These are phyloP conservation scores for Fusarium verticillioides DNA, from an alignment of 2,329 filamentous ascomycete species.

Conservation along the genomic window DNA sequence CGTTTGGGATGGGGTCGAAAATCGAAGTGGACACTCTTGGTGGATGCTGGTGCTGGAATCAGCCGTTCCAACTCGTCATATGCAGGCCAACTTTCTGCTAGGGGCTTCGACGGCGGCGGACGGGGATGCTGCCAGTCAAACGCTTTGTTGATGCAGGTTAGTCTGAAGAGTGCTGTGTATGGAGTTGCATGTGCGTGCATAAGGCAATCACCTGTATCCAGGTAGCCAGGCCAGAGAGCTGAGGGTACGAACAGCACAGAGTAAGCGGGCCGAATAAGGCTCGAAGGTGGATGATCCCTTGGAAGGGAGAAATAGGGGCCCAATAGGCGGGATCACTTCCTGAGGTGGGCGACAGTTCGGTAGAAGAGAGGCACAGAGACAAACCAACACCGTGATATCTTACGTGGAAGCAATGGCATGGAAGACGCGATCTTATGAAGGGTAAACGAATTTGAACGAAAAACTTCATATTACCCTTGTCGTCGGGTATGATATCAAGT, in stretches of 20 bases:
- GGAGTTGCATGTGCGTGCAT: constrained; percentile 15
- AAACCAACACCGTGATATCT: neutral
- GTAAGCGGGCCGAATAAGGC: constrained; percentile 28
- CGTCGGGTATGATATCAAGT: neutral
- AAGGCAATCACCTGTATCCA: constrained; percentile 23
- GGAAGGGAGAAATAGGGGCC: constrained; percentile 27
- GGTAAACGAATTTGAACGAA: neutral
- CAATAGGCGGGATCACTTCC: constrained; percentile 10
- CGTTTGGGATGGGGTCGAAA: constrained; percentile 32
- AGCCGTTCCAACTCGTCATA: constrained; percentile 25
- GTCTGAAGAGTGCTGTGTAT: constrained; percentile 9
- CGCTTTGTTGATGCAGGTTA: constrained; percentile 25
- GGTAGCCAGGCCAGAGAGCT: constrained; percentile 13
- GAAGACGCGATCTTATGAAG: constrained; percentile 16
- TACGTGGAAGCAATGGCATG: constrained; percentile 2
- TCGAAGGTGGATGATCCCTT: constrained; percentile 24
- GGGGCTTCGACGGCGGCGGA: constrained; percentile 22
- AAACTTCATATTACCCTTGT: neutral
- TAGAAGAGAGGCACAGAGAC: neutral
- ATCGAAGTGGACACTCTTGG: constrained; percentile 29
- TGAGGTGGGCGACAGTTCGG: neutral
- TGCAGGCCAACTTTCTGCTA: constrained; percentile 16
- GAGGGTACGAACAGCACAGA: constrained; percentile 23
- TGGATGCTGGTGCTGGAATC: constrained; percentile 25
- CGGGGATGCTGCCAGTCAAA: constrained; percentile 36